phyloP scores from a whole-genome alignment of 257 asterid genomes.

The Rauvolfia tetraphylla region DNA sequence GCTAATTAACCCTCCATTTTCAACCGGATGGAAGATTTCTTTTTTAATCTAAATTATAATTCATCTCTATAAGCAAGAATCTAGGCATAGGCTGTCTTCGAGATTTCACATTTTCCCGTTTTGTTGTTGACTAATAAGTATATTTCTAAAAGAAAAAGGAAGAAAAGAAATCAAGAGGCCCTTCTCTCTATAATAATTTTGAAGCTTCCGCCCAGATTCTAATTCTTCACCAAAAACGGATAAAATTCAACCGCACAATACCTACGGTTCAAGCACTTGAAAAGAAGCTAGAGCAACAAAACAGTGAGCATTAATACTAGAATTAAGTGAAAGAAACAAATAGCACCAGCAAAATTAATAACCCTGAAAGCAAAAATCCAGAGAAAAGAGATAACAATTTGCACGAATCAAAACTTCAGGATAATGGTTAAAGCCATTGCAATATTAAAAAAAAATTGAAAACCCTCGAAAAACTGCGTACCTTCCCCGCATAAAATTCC shows the following conservation, averaged over 20 bases:
- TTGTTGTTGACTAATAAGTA: too few relatives aligned
- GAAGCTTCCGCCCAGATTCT: too few relatives aligned
- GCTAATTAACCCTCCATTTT: neutral
- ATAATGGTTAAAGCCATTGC: neutral
- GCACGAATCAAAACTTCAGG: neutral
- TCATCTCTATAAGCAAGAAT: too few relatives aligned
- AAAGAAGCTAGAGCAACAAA: neutral
- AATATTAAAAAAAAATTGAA: neutral
- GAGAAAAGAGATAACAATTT: neutral
- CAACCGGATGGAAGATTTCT: neutral
- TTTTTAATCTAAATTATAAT: too few relatives aligned
- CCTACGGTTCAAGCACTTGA: neutral
- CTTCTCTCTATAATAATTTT: neutral
- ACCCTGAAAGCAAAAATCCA: neutral
- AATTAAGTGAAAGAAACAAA: neutral
- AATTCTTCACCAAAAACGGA: neutral
- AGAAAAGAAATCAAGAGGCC: too few relatives aligned
- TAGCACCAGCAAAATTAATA: neutral
- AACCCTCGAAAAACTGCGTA: slow-evolving; percentile 5
- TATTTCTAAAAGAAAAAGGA: too few relatives aligned
- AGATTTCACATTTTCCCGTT: too few relatives aligned
- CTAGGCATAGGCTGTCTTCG: too few relatives aligned
- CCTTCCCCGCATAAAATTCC: slow-evolving; percentile 86
- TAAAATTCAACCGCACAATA: neutral
- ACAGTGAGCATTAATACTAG: neutral